Base-by-base conservation (phyloP, 2,329 filamentous ascomycete species). In the Trichoderma afroharzianum region DNA sequence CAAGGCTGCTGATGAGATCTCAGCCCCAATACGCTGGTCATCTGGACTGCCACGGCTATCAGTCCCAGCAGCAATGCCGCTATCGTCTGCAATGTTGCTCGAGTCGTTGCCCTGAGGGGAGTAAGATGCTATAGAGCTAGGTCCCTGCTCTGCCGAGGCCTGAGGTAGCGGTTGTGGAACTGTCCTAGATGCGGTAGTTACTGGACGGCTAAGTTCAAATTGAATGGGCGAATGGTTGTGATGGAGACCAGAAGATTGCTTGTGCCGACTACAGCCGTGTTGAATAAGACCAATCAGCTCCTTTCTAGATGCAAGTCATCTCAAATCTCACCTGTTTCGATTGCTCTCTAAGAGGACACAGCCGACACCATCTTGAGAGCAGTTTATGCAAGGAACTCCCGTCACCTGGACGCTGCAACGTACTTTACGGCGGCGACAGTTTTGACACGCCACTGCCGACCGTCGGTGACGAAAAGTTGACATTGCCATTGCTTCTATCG, bases 401-500 rank as follows among this genome's bases (percentile, higher is more conserved):
- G 55, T 59, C 26, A 59, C 55, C n/a, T 53, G 33, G 30, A 68
- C 64, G 26, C 55, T 68, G 64, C 64, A 68, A 33, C 55, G 47
- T 6, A 68, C 64, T 36, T 68, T 68, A 18, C 64, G 64, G 12
- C 55, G 64, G 5, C 64, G 64, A 59, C 64, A 68, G 18, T 57
- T 68, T 32, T 68, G 64, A 12, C 64, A 68, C 6, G 64, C 64
- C 33, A 64, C 43, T 64, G 62, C 62, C 62, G 62, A 64, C 21
- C 62, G 62, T 21, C 47, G 62, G 39, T 47, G 62, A 47, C 62
- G 62, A 21, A 47, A 47, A 18, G 62, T 64, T 24, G 62, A 64
- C 62, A 64, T 64, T 47, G 62, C 43, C 26, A 53, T 53, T 1
- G 15, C 18, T 30, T 30, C 57, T 28, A 14, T 47, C 12, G 39